Base-by-base conservation (phyloP, 768 basidiomycete genomes). In the Trametes villosa region DNA sequence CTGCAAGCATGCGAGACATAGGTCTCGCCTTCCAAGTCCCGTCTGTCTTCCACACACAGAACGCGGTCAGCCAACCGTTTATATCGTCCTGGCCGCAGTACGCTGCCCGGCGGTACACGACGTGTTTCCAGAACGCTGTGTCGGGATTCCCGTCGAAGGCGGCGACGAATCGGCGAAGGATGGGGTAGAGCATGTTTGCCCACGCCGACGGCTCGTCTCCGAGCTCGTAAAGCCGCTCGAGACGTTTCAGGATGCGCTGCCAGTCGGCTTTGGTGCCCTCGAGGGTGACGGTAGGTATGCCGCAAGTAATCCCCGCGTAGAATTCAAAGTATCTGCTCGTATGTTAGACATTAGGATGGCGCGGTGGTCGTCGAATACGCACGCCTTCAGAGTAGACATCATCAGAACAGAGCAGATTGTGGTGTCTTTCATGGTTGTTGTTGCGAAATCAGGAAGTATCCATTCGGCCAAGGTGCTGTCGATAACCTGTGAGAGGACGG, bases 401-500 rank as follows among this genome's bases (percentile, higher is more conserved):
- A 74, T 67, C 9, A 70, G 29, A 17, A 73, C 62, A 11, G 72
- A 65, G 45, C 59, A 67, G 31, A 74, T 62, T 2, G 67, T 66
- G 13, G 48, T 63, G 46, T 75, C 74, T 22, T 59, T 68, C 33
- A 34, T 26, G 0, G 72, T 74, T 5, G 74, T 74, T 2, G 74
- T 74, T 1, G 74, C 62, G 62, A 74, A 74, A 13, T 64, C 49
- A 2, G 74, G 72, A 22, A 72, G 42, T 36, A 74, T 68, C 70
- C 71, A 73, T 8, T 66, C 65, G 15, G 63, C 65, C 1, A 74
- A 62, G 9, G 59, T 50, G 3, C 64, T 66, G 47, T 74, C 65
- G 22, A 62, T 60, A 13, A 76, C 44, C 50, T 72, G 67, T n/a
- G 18, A 7, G 2, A 24, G 15, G 18, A 45, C 24, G 27, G 44